These are phyloP conservation scores for Blepharisma undulans DNA, from an alignment of 169 alveolate species.

Conservation along the genomic window DNA sequence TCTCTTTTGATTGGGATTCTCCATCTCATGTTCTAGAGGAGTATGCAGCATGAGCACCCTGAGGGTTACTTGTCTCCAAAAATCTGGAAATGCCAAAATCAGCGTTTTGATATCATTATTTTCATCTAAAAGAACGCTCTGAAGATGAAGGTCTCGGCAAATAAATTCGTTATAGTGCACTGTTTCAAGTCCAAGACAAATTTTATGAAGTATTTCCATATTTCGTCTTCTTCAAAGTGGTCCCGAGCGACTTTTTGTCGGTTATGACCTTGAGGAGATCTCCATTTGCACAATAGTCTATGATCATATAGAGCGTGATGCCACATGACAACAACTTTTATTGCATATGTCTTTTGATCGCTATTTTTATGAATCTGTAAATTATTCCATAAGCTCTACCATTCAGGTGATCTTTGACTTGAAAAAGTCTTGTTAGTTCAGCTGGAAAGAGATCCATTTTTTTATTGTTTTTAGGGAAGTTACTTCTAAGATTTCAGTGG, in stretches of 20 bases:
- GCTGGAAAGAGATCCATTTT: no score
- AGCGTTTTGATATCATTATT: conserved; percentile 78
- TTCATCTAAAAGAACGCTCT: conserved; percentile 50
- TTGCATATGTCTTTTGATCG: conserved; percentile 64
- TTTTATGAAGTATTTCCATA: conserved; percentile 83
- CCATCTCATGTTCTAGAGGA: no score
- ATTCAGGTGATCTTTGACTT: no score
- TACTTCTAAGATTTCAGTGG: no score
- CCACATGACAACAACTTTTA: conserved; percentile 85
- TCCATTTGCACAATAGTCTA: conserved; percentile 89
- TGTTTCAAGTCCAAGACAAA: conserved; percentile 83
- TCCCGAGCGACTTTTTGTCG: conserved; percentile 49
- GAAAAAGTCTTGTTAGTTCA: no score
- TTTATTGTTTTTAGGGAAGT: no score
- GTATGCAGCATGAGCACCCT: no score
- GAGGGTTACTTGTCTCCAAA: no score
- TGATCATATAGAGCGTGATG: conserved; percentile 72
- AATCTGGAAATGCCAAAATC: conserved; percentile 91
- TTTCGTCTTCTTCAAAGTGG: conserved; percentile 73
- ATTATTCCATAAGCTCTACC: conserved; percentile 79
- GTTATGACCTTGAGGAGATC: conserved; percentile 71
- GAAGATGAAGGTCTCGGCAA: conserved; percentile 79
- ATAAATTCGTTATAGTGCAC: conserved; percentile 69
- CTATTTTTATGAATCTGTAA: conserved; percentile 63
- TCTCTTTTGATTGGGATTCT: no score